Evolutionary conservation across 75 land plant genomes (phyloP), one percentile per base, ranked within the genome.

Genomic region (Adiantum capillusveneris): DNA sequence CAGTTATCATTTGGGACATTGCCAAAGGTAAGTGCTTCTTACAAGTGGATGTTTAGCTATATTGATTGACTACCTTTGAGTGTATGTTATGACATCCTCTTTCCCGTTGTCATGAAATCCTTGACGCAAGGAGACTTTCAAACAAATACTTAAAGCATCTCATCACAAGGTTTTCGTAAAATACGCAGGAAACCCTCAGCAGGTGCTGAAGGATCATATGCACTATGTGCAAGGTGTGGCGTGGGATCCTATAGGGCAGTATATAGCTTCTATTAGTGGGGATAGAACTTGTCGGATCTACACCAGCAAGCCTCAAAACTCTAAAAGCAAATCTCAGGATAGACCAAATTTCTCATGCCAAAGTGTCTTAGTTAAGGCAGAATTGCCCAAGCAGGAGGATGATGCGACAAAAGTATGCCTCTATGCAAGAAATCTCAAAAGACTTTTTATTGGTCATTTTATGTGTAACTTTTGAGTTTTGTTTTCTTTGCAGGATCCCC

Each of bases 151-250:
- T n/a, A n/a, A n/a, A n/a, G n/a, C 9, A 34, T 34, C 37, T 34
- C 37, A 34, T 3, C 9, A 25, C 25, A 27, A 24, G 16, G 1
- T 55, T 55, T 9, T 25, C 44, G 12, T 64, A n/a, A 30, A 36
- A 36, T 28, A 9, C 67, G 59, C 77, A 93, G 98, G 90, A 60
- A 67, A 70, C 25, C 77, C 84, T 2, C 82, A 80, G 57, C 99
- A 95, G 63, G 75, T 90, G 50, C 64, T 95, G 63, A 89, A 81
- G 73, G 70, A 77, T 27, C 99, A 95, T 78, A 31, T 71, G 37
- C 99, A 95, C 58, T 95, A 90, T 74, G 99, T 95, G 59, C 99
- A 95, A 71, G 99, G 99, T 18, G 92, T 95, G 43, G 96, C 99
- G 28, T 95, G 96, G 99, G 99, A 95, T 78, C 99, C 99, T n/a